These are phyloP conservation scores for Rhodocollybia butyracea DNA, from an alignment of 768 basidiomycete genomes.

Conservation along the genomic window DNA sequence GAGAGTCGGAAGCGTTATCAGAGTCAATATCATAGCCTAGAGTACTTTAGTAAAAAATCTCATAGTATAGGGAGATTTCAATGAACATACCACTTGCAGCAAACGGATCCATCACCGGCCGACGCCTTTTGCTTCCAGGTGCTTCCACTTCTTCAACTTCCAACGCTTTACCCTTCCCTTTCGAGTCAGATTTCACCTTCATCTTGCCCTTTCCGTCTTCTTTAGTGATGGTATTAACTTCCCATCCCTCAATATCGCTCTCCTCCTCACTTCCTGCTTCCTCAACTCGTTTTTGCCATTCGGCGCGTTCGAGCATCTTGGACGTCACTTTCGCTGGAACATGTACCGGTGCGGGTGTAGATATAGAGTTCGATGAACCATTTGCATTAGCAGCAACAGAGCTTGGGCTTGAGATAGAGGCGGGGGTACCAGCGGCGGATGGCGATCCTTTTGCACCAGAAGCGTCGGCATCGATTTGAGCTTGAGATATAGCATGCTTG, in stretches of 20 bases:
- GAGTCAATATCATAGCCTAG: neutral
- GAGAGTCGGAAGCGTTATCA: neutral
- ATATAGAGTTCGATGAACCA: neutral
- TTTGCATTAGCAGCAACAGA: constrained; percentile 3
- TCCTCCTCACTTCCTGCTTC: constrained; percentile 43
- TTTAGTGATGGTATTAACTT: constrained; percentile 11
- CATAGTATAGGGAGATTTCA: neutral
- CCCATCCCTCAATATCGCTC: constrained; percentile 20
- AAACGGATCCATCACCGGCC: constrained; percentile 61
- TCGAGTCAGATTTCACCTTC: constrained; percentile 26
- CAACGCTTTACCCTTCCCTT: constrained; percentile 35
- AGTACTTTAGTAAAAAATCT: neutral
- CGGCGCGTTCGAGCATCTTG: constrained; percentile 70
- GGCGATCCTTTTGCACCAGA: constrained; percentile 20
- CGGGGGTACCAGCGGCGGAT: too few relatives aligned
- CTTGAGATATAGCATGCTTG: constrained; percentile 74
- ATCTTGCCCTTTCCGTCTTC: constrained; percentile 24
- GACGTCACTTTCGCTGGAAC: constrained; percentile 58
- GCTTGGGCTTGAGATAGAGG: neutral
- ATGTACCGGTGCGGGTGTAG: constrained; percentile 10
- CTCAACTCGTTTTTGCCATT: constrained; percentile 56
- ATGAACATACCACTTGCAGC: constrained; percentile 41
- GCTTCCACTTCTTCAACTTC: constrained; percentile 21
- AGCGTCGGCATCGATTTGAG: constrained; percentile 34
- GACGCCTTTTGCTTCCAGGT: constrained; percentile 40